Conservation (phyloP, 306 rosid genomes). For the Cicer cuneatum region DNA sequence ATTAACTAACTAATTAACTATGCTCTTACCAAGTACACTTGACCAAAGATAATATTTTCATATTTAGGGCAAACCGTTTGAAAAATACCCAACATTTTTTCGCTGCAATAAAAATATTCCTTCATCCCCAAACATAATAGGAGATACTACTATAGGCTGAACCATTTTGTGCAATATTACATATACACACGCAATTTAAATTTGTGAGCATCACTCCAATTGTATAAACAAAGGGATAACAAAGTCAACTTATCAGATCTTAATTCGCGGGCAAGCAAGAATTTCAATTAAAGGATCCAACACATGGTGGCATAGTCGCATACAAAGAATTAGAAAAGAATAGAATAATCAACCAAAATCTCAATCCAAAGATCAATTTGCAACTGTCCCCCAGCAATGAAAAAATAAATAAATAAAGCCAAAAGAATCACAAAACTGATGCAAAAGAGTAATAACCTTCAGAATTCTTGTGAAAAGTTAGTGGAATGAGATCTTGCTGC, state of each 20-base stretch:
- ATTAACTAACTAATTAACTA: background rate
- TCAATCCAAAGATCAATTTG: conserved; percentile 10
- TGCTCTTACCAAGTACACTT: conserved; percentile 13
- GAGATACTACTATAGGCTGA: background rate
- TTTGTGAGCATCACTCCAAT: conserved; percentile 9
- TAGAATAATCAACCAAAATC: background rate
- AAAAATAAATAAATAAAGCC: background rate
- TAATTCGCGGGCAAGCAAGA: background rate
- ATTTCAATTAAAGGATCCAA: background rate
- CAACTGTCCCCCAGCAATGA: background rate
- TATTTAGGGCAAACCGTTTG: conserved; percentile 16
- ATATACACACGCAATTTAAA: background rate
- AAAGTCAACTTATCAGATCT: conserved; percentile 9
- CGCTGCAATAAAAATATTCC: background rate
- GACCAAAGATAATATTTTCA: background rate
- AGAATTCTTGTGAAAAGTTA: conserved; percentile 87
- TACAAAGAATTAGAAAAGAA: background rate
- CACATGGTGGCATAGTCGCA: background rate
- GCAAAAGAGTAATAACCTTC: conserved; percentile 62
- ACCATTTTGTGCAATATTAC: conserved; percentile 4
- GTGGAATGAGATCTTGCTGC: conserved; percentile 79
- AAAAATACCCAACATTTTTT: background rate
- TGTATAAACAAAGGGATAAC: background rate
- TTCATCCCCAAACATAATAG: conserved; percentile 11
- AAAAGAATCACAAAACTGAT: background rate